These are phyloP conservation scores for Boletus sensibilis DNA, from an alignment of 768 basidiomycete species.

Conservation along the genomic window DNA sequence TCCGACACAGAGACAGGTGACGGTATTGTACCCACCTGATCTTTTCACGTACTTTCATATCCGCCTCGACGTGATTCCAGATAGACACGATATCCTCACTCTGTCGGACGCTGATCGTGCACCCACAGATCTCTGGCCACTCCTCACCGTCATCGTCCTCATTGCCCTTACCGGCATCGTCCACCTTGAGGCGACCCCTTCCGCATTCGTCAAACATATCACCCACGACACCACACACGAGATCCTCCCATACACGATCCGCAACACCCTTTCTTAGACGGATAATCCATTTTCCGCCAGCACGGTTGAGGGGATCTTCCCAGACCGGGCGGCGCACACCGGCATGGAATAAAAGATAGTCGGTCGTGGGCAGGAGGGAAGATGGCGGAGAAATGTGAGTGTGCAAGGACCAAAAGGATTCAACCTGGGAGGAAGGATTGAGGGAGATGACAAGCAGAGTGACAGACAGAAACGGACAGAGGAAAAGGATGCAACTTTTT, in stretches of 20 bases:
- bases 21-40: constrained; percentile 60
- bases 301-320: constrained; percentile 89
- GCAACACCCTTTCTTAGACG: constrained; percentile 88
- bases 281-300: constrained; percentile 94
- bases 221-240: constrained; percentile 82
- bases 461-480: constrained; percentile 52
- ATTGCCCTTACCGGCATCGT: constrained; percentile 37
- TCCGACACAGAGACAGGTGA: constrained; percentile 29
- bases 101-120: constrained; percentile 90
- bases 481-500: constrained; percentile 85
- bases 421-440: constrained; percentile 54
- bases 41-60: constrained; percentile 71
- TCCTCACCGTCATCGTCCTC: constrained; percentile 40
- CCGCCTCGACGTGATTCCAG: constrained; percentile 86
- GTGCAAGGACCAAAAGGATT: constrained; percentile 94
- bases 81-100: constrained; percentile 92
- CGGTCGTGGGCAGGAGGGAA: constrained; percentile 81
- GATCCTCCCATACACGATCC: constrained; percentile 89
- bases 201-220: constrained; percentile 81
- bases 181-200: constrained; percentile 29
- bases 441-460: constrained; percentile 1
- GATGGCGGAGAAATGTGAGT: constrained; percentile 90
- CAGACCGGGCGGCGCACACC: constrained; percentile 88
- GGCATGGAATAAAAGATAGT: constrained; percentile 89
- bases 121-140: constrained; percentile 88